A percentile compares a stretch with the other conserved stretches of the same genome.
Conservation (phyloP, 805 yeast genomes). For the Wickerhamomyces queroliae region DNA sequence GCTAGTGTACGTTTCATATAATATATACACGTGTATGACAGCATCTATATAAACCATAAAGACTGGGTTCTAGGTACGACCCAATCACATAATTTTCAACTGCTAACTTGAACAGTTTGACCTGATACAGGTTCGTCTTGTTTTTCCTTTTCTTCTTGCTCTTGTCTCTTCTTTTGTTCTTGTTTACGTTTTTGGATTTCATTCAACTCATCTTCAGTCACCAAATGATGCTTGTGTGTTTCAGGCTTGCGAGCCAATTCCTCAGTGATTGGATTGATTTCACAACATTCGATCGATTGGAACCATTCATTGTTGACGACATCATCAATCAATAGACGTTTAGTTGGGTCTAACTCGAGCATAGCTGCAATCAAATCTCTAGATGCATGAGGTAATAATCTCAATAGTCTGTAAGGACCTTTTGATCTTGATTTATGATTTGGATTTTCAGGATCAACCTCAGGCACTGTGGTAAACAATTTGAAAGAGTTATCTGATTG, state of each 20-base stretch:
- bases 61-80: too few relatives aligned
- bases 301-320: slow-evolving; percentile 56
- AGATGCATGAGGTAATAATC: slow-evolving; percentile 64
- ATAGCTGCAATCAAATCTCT: slow-evolving; percentile 57
- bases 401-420: slow-evolving; percentile 71
- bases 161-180: slow-evolving; percentile 23
- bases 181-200: slow-evolving; percentile 32
- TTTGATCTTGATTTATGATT: slow-evolving; percentile 35
- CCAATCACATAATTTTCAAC: neutral
- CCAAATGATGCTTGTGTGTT: slow-evolving; percentile 60
- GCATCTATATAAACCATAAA: too few relatives aligned
- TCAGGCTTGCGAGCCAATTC: slow-evolving; percentile 20
- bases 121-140: neutral
- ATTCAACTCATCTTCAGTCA: slow-evolving; percentile 58
- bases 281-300: slow-evolving; percentile 49
- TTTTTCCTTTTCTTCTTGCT: slow-evolving; percentile 9
- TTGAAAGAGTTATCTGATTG: slow-evolving; percentile 67
- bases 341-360: slow-evolving; percentile 54
- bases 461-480: slow-evolving; percentile 48
- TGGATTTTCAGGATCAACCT: slow-evolving; percentile 20
- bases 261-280: slow-evolving; percentile 16
- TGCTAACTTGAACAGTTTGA: slow-evolving; percentile 1
- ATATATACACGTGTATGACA: too few relatives aligned
- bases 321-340: slow-evolving; percentile 54
- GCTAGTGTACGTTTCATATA: too few relatives aligned